These are phyloP conservation scores for Schizophyllum amplum DNA, from an alignment of 1,284 basidiomycete genomes.

Conservation along the genomic window DNA sequence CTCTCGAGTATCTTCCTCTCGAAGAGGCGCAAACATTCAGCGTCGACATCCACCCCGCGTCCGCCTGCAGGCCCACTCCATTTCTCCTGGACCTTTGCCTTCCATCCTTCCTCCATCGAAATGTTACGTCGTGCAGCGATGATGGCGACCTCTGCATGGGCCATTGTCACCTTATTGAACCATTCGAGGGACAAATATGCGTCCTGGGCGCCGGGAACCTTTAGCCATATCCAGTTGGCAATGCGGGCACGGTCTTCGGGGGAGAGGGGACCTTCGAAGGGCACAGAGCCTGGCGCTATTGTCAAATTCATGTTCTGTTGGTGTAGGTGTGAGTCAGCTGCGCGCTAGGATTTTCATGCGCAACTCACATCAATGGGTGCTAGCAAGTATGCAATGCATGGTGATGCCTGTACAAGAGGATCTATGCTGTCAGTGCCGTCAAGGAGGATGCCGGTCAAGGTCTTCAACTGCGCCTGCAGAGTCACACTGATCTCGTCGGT, in stretches of 20 bases:
- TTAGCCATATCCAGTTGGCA: not conserved
- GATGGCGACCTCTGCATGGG: not conserved
- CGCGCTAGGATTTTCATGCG: no score
- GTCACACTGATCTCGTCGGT: not conserved
- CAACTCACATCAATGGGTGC: no score
- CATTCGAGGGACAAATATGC: not conserved
- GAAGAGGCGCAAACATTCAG: constrained; percentile 10
- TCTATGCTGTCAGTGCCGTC: not conserved
- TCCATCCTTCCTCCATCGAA: not conserved
- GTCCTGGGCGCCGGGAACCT: not conserved
- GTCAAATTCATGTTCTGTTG: not conserved
- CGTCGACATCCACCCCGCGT: constrained; percentile 9
- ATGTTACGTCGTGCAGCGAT: not conserved
- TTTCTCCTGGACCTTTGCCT: not conserved
- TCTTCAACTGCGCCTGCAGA: not conserved
- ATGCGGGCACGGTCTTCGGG: not conserved
- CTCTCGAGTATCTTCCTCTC: constrained; percentile 15
- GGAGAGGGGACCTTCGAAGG: not conserved
- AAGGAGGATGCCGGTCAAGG: not conserved
- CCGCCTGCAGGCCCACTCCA: not conserved
- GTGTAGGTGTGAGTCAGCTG: no score
- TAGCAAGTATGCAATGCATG: not conserved
- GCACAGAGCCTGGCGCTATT: not conserved
- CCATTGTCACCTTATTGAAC: not conserved
- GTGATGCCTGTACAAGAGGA: not conserved